These are phyloP conservation scores for Bryoerythrophyllum caledonicum DNA, from an alignment of 225 moss, liverwort and hornwort species.

Conservation along the genomic window DNA sequence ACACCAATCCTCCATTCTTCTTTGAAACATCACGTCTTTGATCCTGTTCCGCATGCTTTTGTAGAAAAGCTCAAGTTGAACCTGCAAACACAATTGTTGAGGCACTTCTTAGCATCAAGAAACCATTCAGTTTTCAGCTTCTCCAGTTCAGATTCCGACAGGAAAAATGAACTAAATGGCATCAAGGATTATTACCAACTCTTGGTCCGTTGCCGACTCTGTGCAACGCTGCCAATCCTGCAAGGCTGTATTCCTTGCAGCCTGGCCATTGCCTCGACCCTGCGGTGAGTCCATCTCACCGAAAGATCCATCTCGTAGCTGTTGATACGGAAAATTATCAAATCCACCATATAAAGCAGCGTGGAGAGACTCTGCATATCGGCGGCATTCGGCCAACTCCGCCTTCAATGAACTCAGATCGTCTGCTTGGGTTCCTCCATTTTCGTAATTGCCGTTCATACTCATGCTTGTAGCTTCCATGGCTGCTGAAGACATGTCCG, in stretches of 20 bases:
- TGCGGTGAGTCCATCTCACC: conserved; percentile 30
- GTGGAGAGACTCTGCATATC: conserved; percentile 54
- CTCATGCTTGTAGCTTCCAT: conserved; percentile 22
- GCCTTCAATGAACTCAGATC: conserved; percentile 31
- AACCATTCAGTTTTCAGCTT: neutral
- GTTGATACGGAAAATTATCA: conserved; percentile 35
- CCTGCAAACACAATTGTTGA: conserved; percentile 22
- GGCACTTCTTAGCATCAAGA: neutral
- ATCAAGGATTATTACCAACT: conserved; percentile 34
- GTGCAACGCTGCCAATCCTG: conserved; percentile 49
- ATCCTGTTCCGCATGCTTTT: conserved; percentile 50
- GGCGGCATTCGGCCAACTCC: conserved; percentile 50
- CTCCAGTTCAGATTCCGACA: neutral
- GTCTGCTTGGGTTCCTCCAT: conserved; percentile 21
- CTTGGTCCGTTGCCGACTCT: conserved; percentile 44
- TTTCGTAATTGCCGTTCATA: conserved; percentile 25
- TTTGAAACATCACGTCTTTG: conserved; percentile 53
- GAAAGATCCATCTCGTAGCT: conserved; percentile 20
- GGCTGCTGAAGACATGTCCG: conserved; percentile 3
- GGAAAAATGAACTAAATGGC: neutral
- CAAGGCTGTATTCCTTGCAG: conserved; percentile 19
- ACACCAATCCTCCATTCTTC: conserved; percentile 66
- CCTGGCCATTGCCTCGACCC: conserved; percentile 21
- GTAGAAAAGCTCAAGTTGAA: conserved; percentile 49
- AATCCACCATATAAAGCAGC: conserved; percentile 51